Base-by-base conservation (phyloP, 129 eudicot genomes). In the Tagetes patula region DNA sequence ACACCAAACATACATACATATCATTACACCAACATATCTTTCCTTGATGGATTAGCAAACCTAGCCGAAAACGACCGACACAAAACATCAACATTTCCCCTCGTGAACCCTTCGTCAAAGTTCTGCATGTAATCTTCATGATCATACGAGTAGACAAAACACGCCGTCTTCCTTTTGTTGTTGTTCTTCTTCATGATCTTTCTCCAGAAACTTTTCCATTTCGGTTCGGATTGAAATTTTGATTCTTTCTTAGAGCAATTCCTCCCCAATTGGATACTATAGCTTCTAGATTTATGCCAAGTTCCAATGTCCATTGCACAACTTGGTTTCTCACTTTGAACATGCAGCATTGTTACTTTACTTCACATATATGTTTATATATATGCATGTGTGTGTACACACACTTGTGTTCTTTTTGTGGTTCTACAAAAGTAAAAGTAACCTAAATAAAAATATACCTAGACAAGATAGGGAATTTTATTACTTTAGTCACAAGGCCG, bases 11-110 rank as follows among this genome's bases (percentile, higher is more conserved):
- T 48, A 48, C 46, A 11, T 48, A 47, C 27, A 39, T 47, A 20
- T 20, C 31, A 70, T 66, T 34, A 54, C 52, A 67, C 65, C 73
- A 77, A 13, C 38, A 85, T 43, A 36, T 75, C 52, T 39, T 78
- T 72, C 72, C 73, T 85, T 30, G 87, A 83, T 4, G 89, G 89
- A 80, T 83, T 85, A 46, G 96, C 95, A 72, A 83, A 90, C 60
- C 91, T 76, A n/a, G 91, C 91, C 0, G 95, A 90, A 68, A 90
- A 90, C 6, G 96, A 90, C 72, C 89, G 75, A 77, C 66, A 67
- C 8, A 87, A 81, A 71, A 87, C 46, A 10, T 90, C 96, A 2
- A 72, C 85, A 47, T 82, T 91, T 27, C 55, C 54, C 60, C 65
- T 70, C 66, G 38, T 83, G 0, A 43, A 30, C 77, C 89, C 95